Base-by-base conservation (phyloP, 2,329 filamentous ascomycete genomes). In the Trichophyton verrucosum region DNA sequence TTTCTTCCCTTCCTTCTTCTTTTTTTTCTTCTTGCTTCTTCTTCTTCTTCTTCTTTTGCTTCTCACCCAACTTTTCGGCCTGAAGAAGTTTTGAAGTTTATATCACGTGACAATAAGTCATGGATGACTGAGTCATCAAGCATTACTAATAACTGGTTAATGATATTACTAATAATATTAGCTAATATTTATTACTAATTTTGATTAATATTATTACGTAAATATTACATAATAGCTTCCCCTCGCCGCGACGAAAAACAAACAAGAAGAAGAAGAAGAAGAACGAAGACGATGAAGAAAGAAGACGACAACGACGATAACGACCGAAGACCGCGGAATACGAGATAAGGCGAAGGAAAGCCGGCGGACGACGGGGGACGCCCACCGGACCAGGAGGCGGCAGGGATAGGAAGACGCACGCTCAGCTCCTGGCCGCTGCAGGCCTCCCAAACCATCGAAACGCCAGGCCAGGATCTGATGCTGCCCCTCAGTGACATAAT, bases 1-100 rank as follows among this genome's bases (percentile, higher is more conserved):
- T 33, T 57, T 57, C 33, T 36, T 57, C 27, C 36, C 13, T 20
- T 63, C 65, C 63, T 17, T 46, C 17, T 20, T 20, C 24, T 51
- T 8, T 17, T 42, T 22, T 22, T 22, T 8, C 24, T 36, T 36
- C 33, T 24, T 57, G 8, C 40, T 40, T 40, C 20, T 57, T 22
- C 15, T 2, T 63, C 65, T 62, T 20, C 17, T n/a, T 3, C 42
- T 22, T 46, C 9, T 46, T 22, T 2, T 30, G 1, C 3, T 17
- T 44, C n/a, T n/a, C n/a, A n/a, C 24, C 24, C 27, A 30, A 30
- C 27, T 7, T 30, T 30, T 7, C 27, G 5, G 27, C 27, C 27
- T 30, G 27, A 30, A 30, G 17, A 46, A 17, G 42, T 46, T 42
- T 42, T 46, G 42, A 46, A 46, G 17, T 46, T 46, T 3, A 46